Evolutionary conservation across 805 yeast species (phyloP), one percentile per base, ranked within the genome.

Genomic region (Myxozyma mucilagina): DNA sequence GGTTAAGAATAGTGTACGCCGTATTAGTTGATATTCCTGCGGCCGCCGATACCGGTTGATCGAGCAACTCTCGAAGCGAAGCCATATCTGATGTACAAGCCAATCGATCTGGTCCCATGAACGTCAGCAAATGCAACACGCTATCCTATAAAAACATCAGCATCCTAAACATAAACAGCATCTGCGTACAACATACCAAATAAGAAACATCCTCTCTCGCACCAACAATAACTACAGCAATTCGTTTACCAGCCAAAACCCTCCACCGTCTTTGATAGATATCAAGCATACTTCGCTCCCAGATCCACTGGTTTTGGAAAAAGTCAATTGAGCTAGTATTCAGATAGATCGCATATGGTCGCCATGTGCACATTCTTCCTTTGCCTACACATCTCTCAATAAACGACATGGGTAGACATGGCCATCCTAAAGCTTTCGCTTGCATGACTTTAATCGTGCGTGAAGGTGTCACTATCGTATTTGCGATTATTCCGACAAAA

Each of bases 371-470:
- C 35, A 67, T 16, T 50, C 34, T 18, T 14, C 59, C 50, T 10
- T 4, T 34, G 41, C 18, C 43, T 8, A 53, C 42, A 14, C 61
- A 34, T 36, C 35, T 43, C 13, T 44, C 31, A n/a, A 67, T 48
- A 50, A 64, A 65, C 34, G 57, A 34, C 10, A 52, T 39, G 10
- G 58, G 16, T 16, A 67, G 18, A 41, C 70, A 65, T n/a, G 70
- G 70, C 55, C 57, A 54, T 31, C 69, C 69, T 20, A 68, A 51
- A 13, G 68, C 64, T 13, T 59, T 39, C 20, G 68, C 68, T 14
- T 65, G 63, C 53, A 55, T 38, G 16, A 59, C 61, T 53, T 67
- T 67, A 32, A 44, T 32, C 38, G 56, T 51, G 43, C 60, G 56
- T 20, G 59, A 47, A 29, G 32, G 31, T 3, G 14, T 36, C 9